Evolutionary conservation across 2,329 filamentous ascomycete species (phyloP).

Genomic region (Penicillium psychrosexuale): DNA sequence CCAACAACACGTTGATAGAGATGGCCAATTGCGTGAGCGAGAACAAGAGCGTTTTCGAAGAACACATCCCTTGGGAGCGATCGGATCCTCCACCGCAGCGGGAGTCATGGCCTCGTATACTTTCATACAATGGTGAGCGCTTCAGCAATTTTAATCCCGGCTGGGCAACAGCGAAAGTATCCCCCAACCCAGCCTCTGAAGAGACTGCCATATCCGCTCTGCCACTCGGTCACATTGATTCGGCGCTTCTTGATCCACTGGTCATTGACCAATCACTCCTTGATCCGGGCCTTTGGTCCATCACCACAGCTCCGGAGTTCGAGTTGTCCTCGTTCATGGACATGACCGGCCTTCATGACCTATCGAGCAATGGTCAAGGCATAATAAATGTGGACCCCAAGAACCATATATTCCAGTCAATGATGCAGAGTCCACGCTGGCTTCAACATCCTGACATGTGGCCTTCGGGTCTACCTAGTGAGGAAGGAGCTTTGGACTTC

Average conservation of each 20-base stretch:
- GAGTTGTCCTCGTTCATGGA: not conserved
- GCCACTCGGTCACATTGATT: not conserved
- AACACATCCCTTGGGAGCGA: slow-evolving; percentile 1
- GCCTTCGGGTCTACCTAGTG: slow-evolving; percentile 4
- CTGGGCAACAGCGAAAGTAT: not conserved
- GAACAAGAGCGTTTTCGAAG: not conserved
- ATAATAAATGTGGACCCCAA: not conserved
- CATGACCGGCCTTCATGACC: too few species aligned
- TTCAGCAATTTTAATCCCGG: slow-evolving; percentile 4
- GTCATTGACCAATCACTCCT: slow-evolving; percentile 2
- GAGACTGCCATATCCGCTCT: not conserved
- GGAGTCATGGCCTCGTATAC: slow-evolving; percentile 4
- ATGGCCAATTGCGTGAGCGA: slow-evolving; percentile 7
- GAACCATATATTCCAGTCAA: not conserved
- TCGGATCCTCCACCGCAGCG: not conserved
- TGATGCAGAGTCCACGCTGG: slow-evolving; percentile 2
- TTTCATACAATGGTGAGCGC: not conserved
- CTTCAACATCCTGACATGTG: slow-evolving; percentile 1
- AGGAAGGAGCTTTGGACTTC: slow-evolving; percentile 11
- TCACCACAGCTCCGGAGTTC: not conserved
- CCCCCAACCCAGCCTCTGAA: not conserved
- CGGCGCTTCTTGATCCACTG: not conserved
- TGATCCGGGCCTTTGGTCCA: not conserved
- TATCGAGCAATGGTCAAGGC: too few species aligned
- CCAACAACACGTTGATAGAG: slow-evolving; percentile 11